Percentiles rank a stretch among this genome's conserved stretches.
phyloP scores from a whole-genome alignment of 2,329 filamentous ascomycete genomes.

The Juglanconis sp. region DNA sequence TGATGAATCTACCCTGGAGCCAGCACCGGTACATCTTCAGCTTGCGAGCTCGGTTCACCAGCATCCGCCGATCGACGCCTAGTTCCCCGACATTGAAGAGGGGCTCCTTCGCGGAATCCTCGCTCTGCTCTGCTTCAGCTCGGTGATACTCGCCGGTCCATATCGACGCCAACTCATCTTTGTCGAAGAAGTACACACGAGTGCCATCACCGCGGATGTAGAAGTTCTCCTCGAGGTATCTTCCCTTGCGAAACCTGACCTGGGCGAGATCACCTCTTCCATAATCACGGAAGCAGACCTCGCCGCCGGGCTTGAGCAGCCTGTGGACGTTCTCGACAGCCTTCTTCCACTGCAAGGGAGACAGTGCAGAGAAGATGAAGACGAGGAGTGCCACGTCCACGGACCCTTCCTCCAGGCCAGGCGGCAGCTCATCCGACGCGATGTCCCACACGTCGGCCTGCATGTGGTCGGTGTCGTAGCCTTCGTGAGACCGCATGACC shows the following conservation, averaged over 20 bases:
- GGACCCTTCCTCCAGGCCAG: slow-evolving; percentile 69
- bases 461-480: slow-evolving; percentile 70
- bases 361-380: slow-evolving; percentile 93
- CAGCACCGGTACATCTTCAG: slow-evolving; percentile 99
- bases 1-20: slow-evolving; percentile 81
- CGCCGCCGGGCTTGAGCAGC: slow-evolving; percentile 86
- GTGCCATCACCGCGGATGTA: slow-evolving; percentile 95
- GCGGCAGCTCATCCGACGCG: slow-evolving; percentile 68
- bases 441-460: slow-evolving; percentile 95
- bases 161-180: slow-evolving; percentile 74
- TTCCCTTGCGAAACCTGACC: slow-evolving; percentile 92
- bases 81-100: slow-evolving; percentile 73
- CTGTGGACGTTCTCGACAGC: slow-evolving; percentile 78
- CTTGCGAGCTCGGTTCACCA: slow-evolving; percentile 86
- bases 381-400: slow-evolving; percentile 93
- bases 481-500: slow-evolving; percentile 77
- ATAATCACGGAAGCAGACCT: slow-evolving; percentile 94
- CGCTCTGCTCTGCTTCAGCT: slow-evolving; percentile 23
- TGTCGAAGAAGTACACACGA: slow-evolving; percentile 94
- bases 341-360: slow-evolving; percentile 77
- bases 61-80: slow-evolving; percentile 79
- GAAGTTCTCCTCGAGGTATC: slow-evolving; percentile 94
- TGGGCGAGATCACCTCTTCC: slow-evolving; percentile 93
- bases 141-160: slow-evolving; percentile 57
- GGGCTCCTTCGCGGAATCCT: slow-evolving; percentile 26